phyloP scores from a whole-genome alignment of 1,139 yeast species.

The Candida sojae region DNA sequence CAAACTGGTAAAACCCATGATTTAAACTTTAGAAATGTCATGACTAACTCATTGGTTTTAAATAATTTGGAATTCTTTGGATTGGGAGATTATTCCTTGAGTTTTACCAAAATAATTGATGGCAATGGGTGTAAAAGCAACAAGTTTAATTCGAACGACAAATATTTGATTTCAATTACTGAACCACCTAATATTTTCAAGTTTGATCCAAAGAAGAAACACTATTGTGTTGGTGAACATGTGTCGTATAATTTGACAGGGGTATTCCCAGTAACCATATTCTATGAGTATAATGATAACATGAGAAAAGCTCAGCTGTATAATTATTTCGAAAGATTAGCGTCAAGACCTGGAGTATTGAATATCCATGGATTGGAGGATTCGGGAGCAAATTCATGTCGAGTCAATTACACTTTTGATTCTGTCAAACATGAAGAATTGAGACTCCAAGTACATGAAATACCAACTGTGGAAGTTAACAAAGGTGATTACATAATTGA shows the following conservation, averaged over 20 bases:
- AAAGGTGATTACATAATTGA: conserved; percentile 72
- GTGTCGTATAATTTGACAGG: conserved; percentile 78
- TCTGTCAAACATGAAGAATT: conserved; percentile 42
- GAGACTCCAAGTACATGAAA: conserved; percentile 62
- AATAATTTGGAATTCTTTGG: conserved; percentile 13
- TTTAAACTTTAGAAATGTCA: conserved; percentile 17
- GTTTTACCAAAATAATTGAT: conserved; percentile 61
- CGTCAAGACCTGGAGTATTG: conserved; percentile 77
- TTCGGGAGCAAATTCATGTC: conserved; percentile 69
- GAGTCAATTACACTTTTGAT: conserved; percentile 54
- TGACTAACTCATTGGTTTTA: conserved; percentile 18
- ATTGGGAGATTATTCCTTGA: conserved; percentile 58
- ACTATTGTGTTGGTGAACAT: conserved; percentile 91
- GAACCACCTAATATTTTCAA: conserved; percentile 70
- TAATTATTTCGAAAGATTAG: conserved; percentile 63
- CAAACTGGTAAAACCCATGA: conserved; percentile 18
- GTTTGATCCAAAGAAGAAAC: conserved; percentile 35
- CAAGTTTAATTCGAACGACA: conserved; percentile 37
- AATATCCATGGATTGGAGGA: conserved; percentile 72
- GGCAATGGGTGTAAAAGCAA: conserved; percentile 66
- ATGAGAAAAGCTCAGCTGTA: conserved; percentile 61
- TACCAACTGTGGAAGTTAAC: conserved; percentile 89
- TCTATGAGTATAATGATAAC: conserved; percentile 69
- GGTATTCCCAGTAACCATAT: conserved; percentile 73
- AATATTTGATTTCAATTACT: conserved; percentile 56